Percentiles rank a stretch among this genome's conserved stretches.
Evolutionary conservation across 1,284 basidiomycete species (phyloP).

Genomic region (Puccinia sorghi): DNA sequence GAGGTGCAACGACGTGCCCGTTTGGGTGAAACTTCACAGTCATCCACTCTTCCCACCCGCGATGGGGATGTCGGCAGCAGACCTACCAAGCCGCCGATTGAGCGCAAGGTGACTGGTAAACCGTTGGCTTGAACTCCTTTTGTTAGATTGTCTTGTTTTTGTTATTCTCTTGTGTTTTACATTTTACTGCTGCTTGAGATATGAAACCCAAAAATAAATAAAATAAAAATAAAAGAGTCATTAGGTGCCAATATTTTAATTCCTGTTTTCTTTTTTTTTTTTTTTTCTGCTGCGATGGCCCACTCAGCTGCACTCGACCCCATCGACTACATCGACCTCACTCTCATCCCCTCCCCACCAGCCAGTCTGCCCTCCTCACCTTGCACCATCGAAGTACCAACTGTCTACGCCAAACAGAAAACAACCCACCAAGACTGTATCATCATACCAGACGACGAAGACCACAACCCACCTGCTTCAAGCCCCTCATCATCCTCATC

Average conservation of each 20-base stretch:
- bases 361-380: not conserved
- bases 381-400: not conserved
- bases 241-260: too few species aligned
- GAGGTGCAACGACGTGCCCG: conserved; percentile 35
- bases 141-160: not conserved
- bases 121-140: conserved; percentile 27
- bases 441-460: not conserved
- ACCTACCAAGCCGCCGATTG: conserved; percentile 10
- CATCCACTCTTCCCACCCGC: not conserved
- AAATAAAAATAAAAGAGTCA: too few species aligned
- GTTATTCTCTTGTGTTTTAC: not conserved
- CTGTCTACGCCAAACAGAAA: not conserved
- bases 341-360: not conserved
- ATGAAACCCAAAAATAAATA: too few species aligned
- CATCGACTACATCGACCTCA: conserved; percentile 4
- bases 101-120: conserved; percentile 37
- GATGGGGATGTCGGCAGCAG: not conserved
- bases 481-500: conserved; percentile 1
- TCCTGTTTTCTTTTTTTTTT: too few species aligned
- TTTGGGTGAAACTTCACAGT: not conserved
- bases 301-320: too few species aligned
- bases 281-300: too few species aligned
- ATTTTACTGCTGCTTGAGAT: too few species aligned
- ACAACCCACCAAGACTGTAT: not conserved
- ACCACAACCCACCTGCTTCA: not conserved